A percentile compares a stretch with the other conserved stretches of the same genome.
Evolutionary conservation across 1,284 basidiomycete genomes (phyloP).

Genomic region (Leucoagaricus sp.): DNA sequence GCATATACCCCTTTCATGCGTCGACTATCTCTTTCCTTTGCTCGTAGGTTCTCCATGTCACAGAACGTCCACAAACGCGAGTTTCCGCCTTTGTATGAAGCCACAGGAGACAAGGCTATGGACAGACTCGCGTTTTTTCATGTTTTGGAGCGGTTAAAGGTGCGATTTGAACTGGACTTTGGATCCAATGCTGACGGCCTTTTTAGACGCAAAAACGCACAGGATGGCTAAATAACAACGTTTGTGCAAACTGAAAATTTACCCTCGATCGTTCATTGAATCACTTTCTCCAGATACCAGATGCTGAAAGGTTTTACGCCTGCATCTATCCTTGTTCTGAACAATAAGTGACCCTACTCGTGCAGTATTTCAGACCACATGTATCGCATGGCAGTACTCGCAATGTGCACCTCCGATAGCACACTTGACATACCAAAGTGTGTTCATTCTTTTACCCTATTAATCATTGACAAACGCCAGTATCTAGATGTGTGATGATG

Average conservation of each 20-base stretch:
- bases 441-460: conserved; percentile 23
- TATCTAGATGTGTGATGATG: conserved; percentile 84
- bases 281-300: conserved; percentile 60
- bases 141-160: conserved; percentile 86
- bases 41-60: neutral
- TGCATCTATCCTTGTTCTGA: neutral
- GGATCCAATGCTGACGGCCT: neutral
- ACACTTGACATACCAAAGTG: conserved; percentile 80
- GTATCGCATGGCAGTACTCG: conserved; percentile 95
- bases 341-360: neutral
- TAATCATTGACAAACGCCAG: neutral
- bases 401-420: conserved; percentile 77
- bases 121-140: conserved; percentile 91
- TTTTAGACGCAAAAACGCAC: conserved; percentile 89
- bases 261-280: neutral
- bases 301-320: conserved; percentile 72
- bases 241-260: conserved; percentile 30
- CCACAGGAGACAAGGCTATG: conserved; percentile 53
- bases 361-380: conserved; percentile 93
- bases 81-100: conserved; percentile 57
- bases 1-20: neutral
- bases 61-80: neutral
- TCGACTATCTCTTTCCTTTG: neutral
- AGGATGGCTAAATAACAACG: conserved; percentile 87
- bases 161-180: conserved; percentile 26